phyloP scores from a whole-genome alignment of 1,284 basidiomycete species.

The Coniferiporia weirii region DNA sequence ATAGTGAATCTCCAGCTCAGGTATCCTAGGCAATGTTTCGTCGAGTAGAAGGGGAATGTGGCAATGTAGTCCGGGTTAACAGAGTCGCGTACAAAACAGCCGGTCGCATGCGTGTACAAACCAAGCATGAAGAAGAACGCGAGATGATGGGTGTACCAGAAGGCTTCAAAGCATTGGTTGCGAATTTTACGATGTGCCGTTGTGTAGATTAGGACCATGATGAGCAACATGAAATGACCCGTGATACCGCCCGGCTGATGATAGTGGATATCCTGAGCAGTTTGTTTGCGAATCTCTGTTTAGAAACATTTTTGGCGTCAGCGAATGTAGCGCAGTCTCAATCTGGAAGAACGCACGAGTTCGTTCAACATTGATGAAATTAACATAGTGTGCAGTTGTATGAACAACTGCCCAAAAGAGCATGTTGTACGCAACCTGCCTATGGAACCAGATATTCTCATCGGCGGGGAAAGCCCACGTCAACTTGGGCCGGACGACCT shows the following conservation, averaged over 20 bases:
- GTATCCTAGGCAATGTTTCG: conserved; percentile 81
- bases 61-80: conserved; percentile 58
- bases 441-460: conserved; percentile 90
- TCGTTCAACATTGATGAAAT: conserved; percentile 82
- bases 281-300: conserved; percentile 72
- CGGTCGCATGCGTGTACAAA: conserved; percentile 83
- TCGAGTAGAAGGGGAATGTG: conserved; percentile 78
- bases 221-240: conserved; percentile 85
- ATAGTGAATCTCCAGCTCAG: conserved; percentile 82
- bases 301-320: conserved; percentile 2
- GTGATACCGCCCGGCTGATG: conserved; percentile 81
- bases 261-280: conserved; percentile 80
- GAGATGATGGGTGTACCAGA: conserved; percentile 91
- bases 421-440: conserved; percentile 87
- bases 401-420: conserved; percentile 85
- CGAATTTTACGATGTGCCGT: conserved; percentile 82
- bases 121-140: conserved; percentile 90
- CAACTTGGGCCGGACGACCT: conserved; percentile 70
- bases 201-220: conserved; percentile 83
- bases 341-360: conserved; percentile 49
- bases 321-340: neutral
- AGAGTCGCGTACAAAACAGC: conserved; percentile 86
- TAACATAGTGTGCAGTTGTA: conserved; percentile 86
- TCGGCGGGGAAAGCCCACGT: conserved; percentile 80
- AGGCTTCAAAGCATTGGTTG: conserved; percentile 82